Evolutionary conservation across 306 rosid species (phyloP), one percentile per base, ranked within the genome.

Genomic region (Prunus kanzakura): DNA sequence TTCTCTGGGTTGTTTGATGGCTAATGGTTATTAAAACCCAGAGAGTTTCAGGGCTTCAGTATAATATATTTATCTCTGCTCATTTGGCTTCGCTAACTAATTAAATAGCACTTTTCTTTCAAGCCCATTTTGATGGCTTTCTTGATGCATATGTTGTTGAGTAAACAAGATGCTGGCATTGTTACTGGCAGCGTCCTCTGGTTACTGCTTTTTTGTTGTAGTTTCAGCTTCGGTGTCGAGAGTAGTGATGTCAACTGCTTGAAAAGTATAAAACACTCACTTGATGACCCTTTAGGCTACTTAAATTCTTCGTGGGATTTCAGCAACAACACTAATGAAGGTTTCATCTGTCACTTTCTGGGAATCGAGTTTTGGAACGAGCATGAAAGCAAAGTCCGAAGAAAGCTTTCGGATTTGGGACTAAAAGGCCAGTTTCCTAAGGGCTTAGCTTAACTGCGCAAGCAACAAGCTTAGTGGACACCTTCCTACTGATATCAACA

Each of bases 81-180:
- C 38, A 32, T 32, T 32, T 32, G 38, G 38, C 38, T 32, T 32
- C 38, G 4, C 4, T 32, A 30, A 30, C 32, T 30, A 32, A 32
- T 32, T 32, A 32, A 32, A 32, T 32, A 32, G 38, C 38, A 32
- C 7, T 5, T 32, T 5, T 5, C 7, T 4, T 32, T 32, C 38
- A 32, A 32, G 38, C 38, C 38, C 38, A 5, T 32, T 32, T 32
- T 32, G 38, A 32, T 32, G 38, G 38, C 6, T 51, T 2, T 74
- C 71, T 55, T 41, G 51, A 38, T 75, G 87, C 75, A 82, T 79
- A 84, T 79, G 83, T 69, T 73, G 82, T 70, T 55, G 76, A 22
- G 74, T 52, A 65, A 80, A 61, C 49, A 67, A 72, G 29, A 67
- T 80, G 58, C 75, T 7, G 38, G 67, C 47, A 60, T 29, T 73